Evolutionary conservation across 352 stramenopile genomes (phyloP), one percentile per base, ranked within the genome.

Genomic region (Phytophthora colocasiae): DNA sequence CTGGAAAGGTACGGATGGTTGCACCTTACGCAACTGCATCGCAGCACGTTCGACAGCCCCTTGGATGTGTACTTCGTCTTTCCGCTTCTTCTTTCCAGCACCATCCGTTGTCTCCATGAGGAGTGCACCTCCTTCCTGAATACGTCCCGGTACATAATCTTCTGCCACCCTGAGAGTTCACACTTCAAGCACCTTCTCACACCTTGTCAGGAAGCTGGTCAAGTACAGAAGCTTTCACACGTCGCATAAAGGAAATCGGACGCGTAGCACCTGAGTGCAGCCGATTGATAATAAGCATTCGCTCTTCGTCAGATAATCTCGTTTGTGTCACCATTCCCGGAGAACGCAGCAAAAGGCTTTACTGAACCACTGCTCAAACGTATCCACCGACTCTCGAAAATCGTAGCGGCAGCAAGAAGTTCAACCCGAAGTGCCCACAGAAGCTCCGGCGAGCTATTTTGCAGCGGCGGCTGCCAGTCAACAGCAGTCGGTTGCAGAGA

Each of bases 401-500:
- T 96, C 24, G 93, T 96, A 17, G n/a, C n/a, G 91, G 91, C 27
- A 98, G 61, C 27, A 98, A 68, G 46, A 98, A 98, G 69, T 98
- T 98, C 11, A 98, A 69, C 19, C n/a, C n/a, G n/a, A n/a, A 98
- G 70, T 10, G 93, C 87, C 91, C 91, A 98, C 1, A 98, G n/a
- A n/a, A n/a, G 76, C 74, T 98, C 93, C 11, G 97, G 93, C 5
- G 99, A 69, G 65, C 96, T 98, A 77, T 99, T 99, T 69, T 99
- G 98, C 11, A 99, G 83, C 10, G 98, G 98, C 1, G 98, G n/a
- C n/a, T 99, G 47, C 98, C 98, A 11, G 98, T 99, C 75, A 99
- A 93, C 12, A 99, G 69, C 7, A 99, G 78, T 38, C 96, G 89
- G 38, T 93, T 93, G 29, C 87, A n/a, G 81, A 7, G 83, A n/a